Conservation (phyloP, 208 protist species). For the Wallacemonas sp. region DNA sequence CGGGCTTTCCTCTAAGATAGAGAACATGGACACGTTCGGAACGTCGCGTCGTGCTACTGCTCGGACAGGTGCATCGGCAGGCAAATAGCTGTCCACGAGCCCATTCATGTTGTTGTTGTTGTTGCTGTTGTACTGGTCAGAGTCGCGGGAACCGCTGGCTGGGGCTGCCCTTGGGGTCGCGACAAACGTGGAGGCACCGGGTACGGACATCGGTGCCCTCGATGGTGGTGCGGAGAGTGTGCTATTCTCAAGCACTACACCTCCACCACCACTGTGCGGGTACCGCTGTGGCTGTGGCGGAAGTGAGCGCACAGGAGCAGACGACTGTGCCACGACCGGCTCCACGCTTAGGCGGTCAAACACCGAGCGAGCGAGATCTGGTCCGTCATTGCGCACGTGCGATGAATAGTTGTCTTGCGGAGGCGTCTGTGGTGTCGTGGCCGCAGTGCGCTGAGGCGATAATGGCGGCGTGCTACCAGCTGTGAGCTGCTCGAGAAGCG, state of each 20-base stretch:
- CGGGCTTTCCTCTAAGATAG: slow-evolving; percentile 8
- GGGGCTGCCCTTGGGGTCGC: not conserved
- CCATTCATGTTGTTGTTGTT: too few species aligned
- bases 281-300: not conserved
- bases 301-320: too few species aligned
- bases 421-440: not conserved
- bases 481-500: slow-evolving; percentile 47
- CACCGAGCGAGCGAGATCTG: too few species aligned
- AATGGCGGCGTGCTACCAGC: slow-evolving; percentile 5
- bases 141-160: too few species aligned
- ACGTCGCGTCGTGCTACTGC: too few species aligned
- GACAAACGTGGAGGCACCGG: not conserved
- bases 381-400: too few species aligned
- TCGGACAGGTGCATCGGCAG: too few species aligned
- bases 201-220: too few species aligned
- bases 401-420: too few species aligned
- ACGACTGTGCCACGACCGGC: too few species aligned
- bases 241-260: slow-evolving; percentile 33
- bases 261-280: not conserved
- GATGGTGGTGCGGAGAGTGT: slow-evolving; percentile 11
- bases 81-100: not conserved
- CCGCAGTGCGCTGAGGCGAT: not conserved
- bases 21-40: not conserved
- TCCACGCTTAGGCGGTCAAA: too few species aligned
- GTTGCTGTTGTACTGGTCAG: too few species aligned